Base-by-base conservation (phyloP, 805 yeast species). In the Kuraishia capsulata region DNA sequence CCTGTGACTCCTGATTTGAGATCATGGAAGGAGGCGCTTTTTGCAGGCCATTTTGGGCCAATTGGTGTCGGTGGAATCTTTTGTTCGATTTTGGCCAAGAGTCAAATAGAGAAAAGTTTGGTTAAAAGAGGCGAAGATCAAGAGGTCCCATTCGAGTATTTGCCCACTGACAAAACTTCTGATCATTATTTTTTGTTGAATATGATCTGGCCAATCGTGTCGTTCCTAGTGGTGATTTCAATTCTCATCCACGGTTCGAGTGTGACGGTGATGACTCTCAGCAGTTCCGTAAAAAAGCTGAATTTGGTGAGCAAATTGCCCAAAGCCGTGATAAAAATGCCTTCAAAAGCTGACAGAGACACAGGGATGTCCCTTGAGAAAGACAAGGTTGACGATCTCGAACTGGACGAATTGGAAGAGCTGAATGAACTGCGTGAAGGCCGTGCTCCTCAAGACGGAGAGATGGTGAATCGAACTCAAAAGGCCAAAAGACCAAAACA, bases 171-270 rank as follows among this genome's bases (percentile, higher is more conserved):
- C 13, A 44, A 40, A 1, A 44, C 41, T 4, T 50, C 53, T 30
- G 51, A 31, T 17, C 31, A 25, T 13, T 24, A 23, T 9, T 24
- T 17, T 24, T 26, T 34, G 20, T 14, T 34, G 23, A 11, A 43
- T 14, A 56, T 71, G 4, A 69, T 87, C 28, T 87, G 96, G 96
- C 95, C 95, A 1, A 70, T 85, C 8, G 79, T 82, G 0, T 78
- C 88, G 26, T 88, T 88, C 52, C 64, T 88, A 45, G 82, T 88
- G 19, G 67, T 88, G 3, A 70, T 89, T 1, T 88, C 96, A 0
- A 85, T 88, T 49, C 64, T 84, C 16, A 90, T 88, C 18, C 97
- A 88, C 58, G 97, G 97, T 3, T 86, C 31, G 23, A 23, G 30
- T 9, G 37, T 34, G 23, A 34, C 31, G 24, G 37, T 34, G 5